These are phyloP conservation scores for Conticribra weissflogii DNA, from an alignment of 108 stramenopile genomes.

Conservation along the genomic window DNA sequence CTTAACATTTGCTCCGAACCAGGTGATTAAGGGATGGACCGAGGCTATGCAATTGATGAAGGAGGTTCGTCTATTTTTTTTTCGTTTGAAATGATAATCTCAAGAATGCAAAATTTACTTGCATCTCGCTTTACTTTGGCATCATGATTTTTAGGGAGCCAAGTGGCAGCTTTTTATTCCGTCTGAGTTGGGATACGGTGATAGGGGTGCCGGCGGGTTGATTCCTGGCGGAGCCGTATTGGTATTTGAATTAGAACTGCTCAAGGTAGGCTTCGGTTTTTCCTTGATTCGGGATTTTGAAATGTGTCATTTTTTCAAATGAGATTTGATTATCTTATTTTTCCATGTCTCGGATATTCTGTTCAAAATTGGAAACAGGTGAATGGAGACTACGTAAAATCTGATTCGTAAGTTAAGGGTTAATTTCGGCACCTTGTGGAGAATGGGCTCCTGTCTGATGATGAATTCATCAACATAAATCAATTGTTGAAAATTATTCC, in stretches of 20 bases:
- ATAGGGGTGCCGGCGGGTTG: constrained; percentile 47
- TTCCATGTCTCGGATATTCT: neutral
- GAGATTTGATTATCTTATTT: constrained; percentile 10
- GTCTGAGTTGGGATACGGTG: constrained; percentile 82
- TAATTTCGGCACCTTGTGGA: neutral
- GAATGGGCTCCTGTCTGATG: no score
- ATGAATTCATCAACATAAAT: no score
- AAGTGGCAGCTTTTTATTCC: constrained; percentile 98
- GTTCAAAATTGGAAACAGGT: constrained; percentile 13
- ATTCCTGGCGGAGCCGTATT: constrained; percentile 69
- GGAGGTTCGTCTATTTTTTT: no score
- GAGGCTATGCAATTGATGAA: constrained; percentile 98
- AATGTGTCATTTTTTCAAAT: no score
- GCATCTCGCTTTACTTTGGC: no score
- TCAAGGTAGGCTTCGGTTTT: constrained; percentile 32
- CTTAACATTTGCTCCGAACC: constrained; percentile 62
- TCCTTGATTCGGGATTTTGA: no score
- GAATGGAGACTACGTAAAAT: constrained; percentile 38
- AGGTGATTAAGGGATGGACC: constrained; percentile 67
- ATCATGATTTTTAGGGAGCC: no score
- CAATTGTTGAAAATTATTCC: no score
- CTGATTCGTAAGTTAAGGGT: constrained; percentile 13
- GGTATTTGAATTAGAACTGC: constrained; percentile 63
- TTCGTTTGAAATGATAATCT: no score
- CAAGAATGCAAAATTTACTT: no score